Evolutionary conservation across 495 filamentous ascomycete genomes (phyloP).

Genomic region (Penicillium pancosmium): DNA sequence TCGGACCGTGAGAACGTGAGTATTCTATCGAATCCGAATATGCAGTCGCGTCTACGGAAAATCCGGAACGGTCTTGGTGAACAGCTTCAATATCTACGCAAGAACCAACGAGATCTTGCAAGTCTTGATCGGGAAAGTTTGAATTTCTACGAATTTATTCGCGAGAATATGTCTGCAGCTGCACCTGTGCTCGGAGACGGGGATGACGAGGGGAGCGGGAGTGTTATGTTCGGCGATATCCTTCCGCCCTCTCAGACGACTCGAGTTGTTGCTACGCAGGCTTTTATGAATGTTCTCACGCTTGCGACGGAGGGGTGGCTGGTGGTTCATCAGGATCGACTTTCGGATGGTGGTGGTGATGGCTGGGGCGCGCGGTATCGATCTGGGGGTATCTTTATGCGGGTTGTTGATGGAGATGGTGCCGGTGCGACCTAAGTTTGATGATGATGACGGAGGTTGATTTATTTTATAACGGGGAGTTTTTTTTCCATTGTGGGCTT

Average conservation of each 20-base stretch:
- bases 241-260: slow-evolving; percentile 57
- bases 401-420: not conserved
- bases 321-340: slow-evolving; percentile 30
- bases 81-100: no score
- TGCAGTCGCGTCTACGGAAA: no score
- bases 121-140: slow-evolving; percentile 59
- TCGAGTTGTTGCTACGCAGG: slow-evolving; percentile 67
- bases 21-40: slow-evolving; percentile 23
- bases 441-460: not conserved
- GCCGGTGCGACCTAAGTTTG: not conserved
- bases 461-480: no score
- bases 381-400: slow-evolving; percentile 35
- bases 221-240: slow-evolving; percentile 59
- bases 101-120: slow-evolving; percentile 17
- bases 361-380: not conserved
- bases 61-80: no score
- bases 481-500: no score
- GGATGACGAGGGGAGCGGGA: not conserved
- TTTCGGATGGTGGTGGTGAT: slow-evolving; percentile 15
- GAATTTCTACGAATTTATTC: slow-evolving; percentile 64
- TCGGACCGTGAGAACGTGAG: slow-evolving; percentile 47
- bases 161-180: slow-evolving; percentile 16
- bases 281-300: slow-evolving; percentile 69
- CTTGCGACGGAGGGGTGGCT: slow-evolving; percentile 65
- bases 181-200: not conserved